Percentiles rank a stretch among this genome's conserved stretches.
Evolutionary conservation across 2,329 filamentous ascomycete genomes (phyloP).

Genomic region (Emmonsia crescens): DNA sequence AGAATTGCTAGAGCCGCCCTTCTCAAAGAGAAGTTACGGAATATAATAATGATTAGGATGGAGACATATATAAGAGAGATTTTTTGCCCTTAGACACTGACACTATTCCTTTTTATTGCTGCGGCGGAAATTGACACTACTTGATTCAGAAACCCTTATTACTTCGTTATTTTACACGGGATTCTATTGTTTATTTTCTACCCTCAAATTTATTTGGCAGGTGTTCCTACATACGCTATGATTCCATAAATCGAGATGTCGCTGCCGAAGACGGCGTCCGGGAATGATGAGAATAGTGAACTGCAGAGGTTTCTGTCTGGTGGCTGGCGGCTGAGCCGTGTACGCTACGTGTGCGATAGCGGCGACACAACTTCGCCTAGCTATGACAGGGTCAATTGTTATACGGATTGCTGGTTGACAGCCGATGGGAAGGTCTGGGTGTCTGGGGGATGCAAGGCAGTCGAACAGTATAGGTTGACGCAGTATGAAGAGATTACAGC

Average conservation of each 20-base stretch:
- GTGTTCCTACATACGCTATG: not conserved
- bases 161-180: not conserved
- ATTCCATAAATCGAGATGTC: not conserved
- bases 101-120: not conserved
- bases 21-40: not conserved
- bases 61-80: not conserved
- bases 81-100: not conserved
- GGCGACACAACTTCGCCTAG: fast-evolving
- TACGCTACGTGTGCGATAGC: not conserved
- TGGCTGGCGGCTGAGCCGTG: not conserved
- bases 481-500: not conserved
- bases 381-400: not conserved
- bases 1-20: not conserved
- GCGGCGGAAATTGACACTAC: not conserved
- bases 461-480: not conserved
- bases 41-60: not conserved
- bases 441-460: not conserved
- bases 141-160: not conserved
- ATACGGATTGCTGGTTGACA: not conserved
- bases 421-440: not conserved
- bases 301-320: no score
- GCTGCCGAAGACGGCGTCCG: no score
- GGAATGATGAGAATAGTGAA: no score
- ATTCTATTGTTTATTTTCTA: not conserved
- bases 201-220: not conserved